These are phyloP conservation scores for Phytophthora citrophthora DNA, from an alignment of 352 stramenopile species.

Conservation along the genomic window DNA sequence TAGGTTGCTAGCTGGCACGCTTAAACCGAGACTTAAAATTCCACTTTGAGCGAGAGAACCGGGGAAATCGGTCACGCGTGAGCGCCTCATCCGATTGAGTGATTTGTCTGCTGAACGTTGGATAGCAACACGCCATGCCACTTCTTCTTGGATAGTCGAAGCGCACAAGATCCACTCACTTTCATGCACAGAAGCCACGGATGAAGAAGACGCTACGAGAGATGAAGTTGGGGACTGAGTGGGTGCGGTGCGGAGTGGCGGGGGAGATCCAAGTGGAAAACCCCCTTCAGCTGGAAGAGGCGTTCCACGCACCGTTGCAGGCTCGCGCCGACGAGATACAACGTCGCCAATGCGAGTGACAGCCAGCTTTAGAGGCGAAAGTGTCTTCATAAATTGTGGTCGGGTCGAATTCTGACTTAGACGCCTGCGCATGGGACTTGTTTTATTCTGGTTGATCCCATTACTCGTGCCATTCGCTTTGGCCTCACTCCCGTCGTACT, in stretches of 20 bases:
- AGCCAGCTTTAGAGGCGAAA: slow-evolving; percentile 71
- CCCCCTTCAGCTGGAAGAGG: slow-evolving; percentile 1
- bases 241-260: slow-evolving; percentile 8
- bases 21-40: slow-evolving; percentile 43
- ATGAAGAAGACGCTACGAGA: slow-evolving; percentile 21
- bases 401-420: slow-evolving; percentile 25
- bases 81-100: slow-evolving; percentile 63
- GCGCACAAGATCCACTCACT: slow-evolving; percentile 81
- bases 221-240: slow-evolving; percentile 23
- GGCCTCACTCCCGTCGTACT: slow-evolving; percentile 39
- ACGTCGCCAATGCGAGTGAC: slow-evolving; percentile 59
- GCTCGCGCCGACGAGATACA: slow-evolving; percentile 41
- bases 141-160: slow-evolving; percentile 65
- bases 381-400: slow-evolving; percentile 46
- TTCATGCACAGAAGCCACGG: slow-evolving; percentile 21
- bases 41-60: slow-evolving; percentile 50
- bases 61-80: slow-evolving; percentile 62
- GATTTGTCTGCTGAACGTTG: slow-evolving; percentile 75
- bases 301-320: slow-evolving; percentile 5
- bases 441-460: slow-evolving; percentile 22
- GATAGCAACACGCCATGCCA: slow-evolving; percentile 67
- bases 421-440: slow-evolving; percentile 22
- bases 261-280: slow-evolving; percentile 13
- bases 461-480: slow-evolving; percentile 13
- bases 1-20: slow-evolving; percentile 30